phyloP scores from a whole-genome alignment of 306 rosid species.

The Trichosanthes cucumerina region DNA sequence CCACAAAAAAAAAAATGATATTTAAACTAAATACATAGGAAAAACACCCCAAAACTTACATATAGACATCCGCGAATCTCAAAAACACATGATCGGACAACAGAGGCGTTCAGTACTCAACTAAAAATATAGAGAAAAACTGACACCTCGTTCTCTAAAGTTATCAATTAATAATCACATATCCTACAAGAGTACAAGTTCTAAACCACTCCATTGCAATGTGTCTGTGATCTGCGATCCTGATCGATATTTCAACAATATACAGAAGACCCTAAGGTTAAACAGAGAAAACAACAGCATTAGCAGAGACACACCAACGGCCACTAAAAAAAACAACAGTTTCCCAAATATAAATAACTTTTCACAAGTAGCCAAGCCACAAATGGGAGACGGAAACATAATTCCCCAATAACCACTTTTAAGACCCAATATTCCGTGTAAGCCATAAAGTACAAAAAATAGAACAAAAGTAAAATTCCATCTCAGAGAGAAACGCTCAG shows the following conservation, averaged over 20 bases:
- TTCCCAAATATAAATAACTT: background rate
- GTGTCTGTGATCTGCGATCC: background rate
- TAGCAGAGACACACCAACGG: background rate
- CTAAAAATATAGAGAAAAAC: background rate
- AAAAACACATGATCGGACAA: background rate
- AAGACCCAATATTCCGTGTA: background rate
- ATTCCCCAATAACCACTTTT: background rate
- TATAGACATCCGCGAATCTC: constrained; percentile 4
- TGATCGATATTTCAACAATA: background rate
- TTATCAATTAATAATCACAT: background rate
- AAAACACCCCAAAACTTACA: background rate
- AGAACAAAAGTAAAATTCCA: background rate
- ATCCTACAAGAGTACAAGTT: background rate
- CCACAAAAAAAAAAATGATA: constrained; percentile 17
- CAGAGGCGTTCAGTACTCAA: background rate
- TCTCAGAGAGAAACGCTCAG: background rate
- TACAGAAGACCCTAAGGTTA: background rate
- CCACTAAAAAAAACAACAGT: background rate
- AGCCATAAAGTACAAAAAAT: background rate
- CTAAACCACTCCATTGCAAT: background rate
- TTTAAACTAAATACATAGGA: constrained; percentile 9
- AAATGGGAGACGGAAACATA: background rate
- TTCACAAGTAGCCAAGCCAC: background rate
- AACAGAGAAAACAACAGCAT: background rate
- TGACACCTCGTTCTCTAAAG: background rate